A percentile compares a stretch with the other conserved stretches of the same genome.
phyloP scores from a whole-genome alignment of 805 yeast genomes.

The Groenewaldozyma tartarivorans region DNA sequence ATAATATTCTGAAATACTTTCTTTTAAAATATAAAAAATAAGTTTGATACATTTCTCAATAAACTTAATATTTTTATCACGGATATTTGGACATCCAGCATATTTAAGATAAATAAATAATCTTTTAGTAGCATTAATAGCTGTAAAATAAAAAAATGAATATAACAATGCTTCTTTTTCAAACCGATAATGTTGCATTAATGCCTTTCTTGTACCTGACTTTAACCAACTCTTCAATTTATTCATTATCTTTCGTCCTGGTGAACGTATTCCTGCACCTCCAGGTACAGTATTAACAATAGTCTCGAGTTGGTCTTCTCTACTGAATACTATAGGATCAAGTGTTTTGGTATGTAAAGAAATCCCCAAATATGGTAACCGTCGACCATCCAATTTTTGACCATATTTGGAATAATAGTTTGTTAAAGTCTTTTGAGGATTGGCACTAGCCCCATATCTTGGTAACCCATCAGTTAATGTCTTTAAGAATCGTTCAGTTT shows the following conservation, averaged over 20 bases:
- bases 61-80: neutral
- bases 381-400: neutral
- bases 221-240: constrained; percentile 4
- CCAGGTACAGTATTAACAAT: neutral
- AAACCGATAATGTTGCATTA: neutral
- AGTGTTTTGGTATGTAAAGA: constrained; percentile 12
- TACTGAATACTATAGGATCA: constrained; percentile 10
- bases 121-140: neutral
- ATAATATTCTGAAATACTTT: neutral
- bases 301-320: neutral
- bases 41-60: neutral
- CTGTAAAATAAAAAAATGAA: too few relatives aligned
- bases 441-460: constrained; percentile 35
- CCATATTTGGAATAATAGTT: constrained; percentile 15
- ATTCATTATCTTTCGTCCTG: neutral
- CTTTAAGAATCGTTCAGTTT: constrained; percentile 26
- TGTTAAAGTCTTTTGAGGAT: constrained; percentile 31
- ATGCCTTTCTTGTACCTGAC: neutral
- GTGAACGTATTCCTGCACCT: constrained; percentile 1
- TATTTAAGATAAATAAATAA: neutral
- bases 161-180: neutral
- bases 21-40: too few relatives aligned
- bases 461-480: constrained; percentile 31
- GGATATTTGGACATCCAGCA: neutral
- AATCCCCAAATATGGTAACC: constrained; percentile 13